Percentiles rank a stretch among this genome's conserved stretches.
These are phyloP conservation scores for Bondarzewia mesenterica DNA, from an alignment of 1,284 basidiomycete species.

Conservation along the genomic window DNA sequence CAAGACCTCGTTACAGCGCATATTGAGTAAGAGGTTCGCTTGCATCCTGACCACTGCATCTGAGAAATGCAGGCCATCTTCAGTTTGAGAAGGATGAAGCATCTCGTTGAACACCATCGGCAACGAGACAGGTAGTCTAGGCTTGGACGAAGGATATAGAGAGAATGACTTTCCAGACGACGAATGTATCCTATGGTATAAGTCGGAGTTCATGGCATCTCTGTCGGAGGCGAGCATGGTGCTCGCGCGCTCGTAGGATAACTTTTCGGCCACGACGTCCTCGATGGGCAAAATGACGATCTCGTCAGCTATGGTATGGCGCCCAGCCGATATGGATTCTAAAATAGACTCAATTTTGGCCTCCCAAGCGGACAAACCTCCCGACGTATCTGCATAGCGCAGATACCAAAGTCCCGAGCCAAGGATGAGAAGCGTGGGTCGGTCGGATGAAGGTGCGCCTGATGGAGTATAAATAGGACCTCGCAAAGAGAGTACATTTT, in stretches of 20 bases:
- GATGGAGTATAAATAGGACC: not conserved
- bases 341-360: slow-evolving; percentile 61
- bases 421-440: slow-evolving; percentile 65
- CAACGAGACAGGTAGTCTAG: slow-evolving; percentile 39
- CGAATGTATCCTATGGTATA: slow-evolving; percentile 59
- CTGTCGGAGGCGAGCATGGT: slow-evolving; percentile 72
- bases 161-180: slow-evolving; percentile 17
- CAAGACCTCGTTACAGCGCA: slow-evolving; percentile 72
- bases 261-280: slow-evolving; percentile 48
- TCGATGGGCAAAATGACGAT: slow-evolving; percentile 77
- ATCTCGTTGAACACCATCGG: slow-evolving; percentile 76
- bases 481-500: slow-evolving; percentile 25
- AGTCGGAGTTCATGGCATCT: slow-evolving; percentile 83
- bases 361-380: slow-evolving; percentile 74
- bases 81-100: slow-evolving; percentile 63
- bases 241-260: slow-evolving; percentile 52
- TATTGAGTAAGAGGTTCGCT: slow-evolving; percentile 73
- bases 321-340: slow-evolving; percentile 32
- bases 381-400: slow-evolving; percentile 58
- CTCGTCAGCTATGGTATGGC: slow-evolving; percentile 48
- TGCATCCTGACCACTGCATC: slow-evolving; percentile 58
- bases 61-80: slow-evolving; percentile 80
- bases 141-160: slow-evolving; percentile 21
- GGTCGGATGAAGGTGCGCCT: slow-evolving; percentile 6
- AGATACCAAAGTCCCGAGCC: slow-evolving; percentile 87